phyloP scores from a whole-genome alignment of 805 yeast species.

The Saccharomycopsis synnaedendra region DNA sequence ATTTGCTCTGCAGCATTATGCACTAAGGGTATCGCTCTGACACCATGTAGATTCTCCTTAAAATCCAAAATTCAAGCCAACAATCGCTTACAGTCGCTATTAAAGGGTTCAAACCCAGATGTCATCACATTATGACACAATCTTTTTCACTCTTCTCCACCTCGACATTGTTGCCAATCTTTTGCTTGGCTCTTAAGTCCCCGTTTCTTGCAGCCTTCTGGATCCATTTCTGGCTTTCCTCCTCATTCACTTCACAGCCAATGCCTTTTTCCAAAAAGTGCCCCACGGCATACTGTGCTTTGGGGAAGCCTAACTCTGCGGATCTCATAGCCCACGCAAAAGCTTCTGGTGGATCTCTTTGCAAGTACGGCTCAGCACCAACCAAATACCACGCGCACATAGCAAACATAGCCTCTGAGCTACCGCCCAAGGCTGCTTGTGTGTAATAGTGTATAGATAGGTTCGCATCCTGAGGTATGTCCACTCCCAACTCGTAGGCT shows the following conservation, averaged over 20 bases:
- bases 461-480: slow-evolving; percentile 62
- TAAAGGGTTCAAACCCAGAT: not conserved
- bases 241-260: slow-evolving; percentile 56
- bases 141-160: slow-evolving; percentile 20
- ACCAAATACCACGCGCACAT: slow-evolving; percentile 95
- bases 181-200: slow-evolving; percentile 37
- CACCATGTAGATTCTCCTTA: not conserved
- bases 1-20: too few relatives aligned
- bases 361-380: slow-evolving; percentile 78
- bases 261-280: slow-evolving; percentile 79
- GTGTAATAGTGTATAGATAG: slow-evolving; percentile 88
- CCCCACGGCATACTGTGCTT: slow-evolving; percentile 80
- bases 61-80: not conserved
- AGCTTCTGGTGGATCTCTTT: slow-evolving; percentile 72
- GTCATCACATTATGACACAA: slow-evolving; percentile 19
- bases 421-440: slow-evolving; percentile 81
- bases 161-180: slow-evolving; percentile 19
- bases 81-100: too few relatives aligned
- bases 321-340: slow-evolving; percentile 92
- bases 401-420: slow-evolving; percentile 82
- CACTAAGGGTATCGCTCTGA: too few relatives aligned
- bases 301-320: slow-evolving; percentile 60
- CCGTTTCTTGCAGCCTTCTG: slow-evolving; percentile 56
- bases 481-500: slow-evolving; percentile 70
- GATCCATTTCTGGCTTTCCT: slow-evolving; percentile 65